A percentile compares a stretch with the other conserved stretches of the same genome.
phyloP scores from a whole-genome alignment of 2,329 filamentous ascomycete genomes.

The Verticillium zaregamsianum region DNA sequence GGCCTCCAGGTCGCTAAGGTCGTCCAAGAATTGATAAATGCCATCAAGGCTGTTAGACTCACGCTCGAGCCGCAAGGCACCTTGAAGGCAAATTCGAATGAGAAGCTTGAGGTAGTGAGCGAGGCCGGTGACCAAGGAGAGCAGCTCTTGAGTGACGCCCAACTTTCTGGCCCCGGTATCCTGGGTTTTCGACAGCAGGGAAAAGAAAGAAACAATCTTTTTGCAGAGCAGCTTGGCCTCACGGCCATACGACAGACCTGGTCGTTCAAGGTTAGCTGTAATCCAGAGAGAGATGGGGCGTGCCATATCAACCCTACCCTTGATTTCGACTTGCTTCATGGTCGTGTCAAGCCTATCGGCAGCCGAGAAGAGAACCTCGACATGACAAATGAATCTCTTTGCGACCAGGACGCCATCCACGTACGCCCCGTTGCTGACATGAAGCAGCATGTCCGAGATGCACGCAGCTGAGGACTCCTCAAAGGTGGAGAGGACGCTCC shows the following conservation, averaged over 20 bases:
- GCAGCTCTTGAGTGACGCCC: slow-evolving; percentile 93
- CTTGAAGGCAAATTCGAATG: slow-evolving; percentile 94
- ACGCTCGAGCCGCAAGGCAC: slow-evolving; percentile 83
- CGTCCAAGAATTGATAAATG: slow-evolving; percentile 76
- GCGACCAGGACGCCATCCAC: slow-evolving; percentile 92
- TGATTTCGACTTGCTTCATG: slow-evolving; percentile 65
- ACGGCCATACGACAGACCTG: slow-evolving; percentile 83
- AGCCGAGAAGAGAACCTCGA: slow-evolving; percentile 86
- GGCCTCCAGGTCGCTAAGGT: slow-evolving; percentile 78
- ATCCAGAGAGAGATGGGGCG: neutral
- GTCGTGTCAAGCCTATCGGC: slow-evolving; percentile 79
- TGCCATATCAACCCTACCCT: slow-evolving; percentile 53
- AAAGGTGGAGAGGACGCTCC: slow-evolving; percentile 95
- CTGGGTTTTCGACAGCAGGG: slow-evolving; percentile 88
- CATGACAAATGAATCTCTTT: slow-evolving; percentile 93
- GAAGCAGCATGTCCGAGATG: slow-evolving; percentile 97
- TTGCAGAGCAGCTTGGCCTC: slow-evolving; percentile 99
- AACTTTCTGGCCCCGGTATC: slow-evolving; percentile 86
- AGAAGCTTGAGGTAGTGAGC: slow-evolving; percentile 97
- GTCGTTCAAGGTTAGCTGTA: slow-evolving; percentile 5
- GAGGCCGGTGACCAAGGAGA: slow-evolving; percentile 93
- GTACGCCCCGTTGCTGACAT: slow-evolving; percentile 97
- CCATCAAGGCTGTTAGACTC: slow-evolving; percentile 72
- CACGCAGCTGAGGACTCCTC: slow-evolving; percentile 97
- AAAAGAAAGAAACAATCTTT: slow-evolving; percentile 98